phyloP scores from a whole-genome alignment of 2,329 filamentous ascomycete species.

The Herpotrichia juniperi region DNA sequence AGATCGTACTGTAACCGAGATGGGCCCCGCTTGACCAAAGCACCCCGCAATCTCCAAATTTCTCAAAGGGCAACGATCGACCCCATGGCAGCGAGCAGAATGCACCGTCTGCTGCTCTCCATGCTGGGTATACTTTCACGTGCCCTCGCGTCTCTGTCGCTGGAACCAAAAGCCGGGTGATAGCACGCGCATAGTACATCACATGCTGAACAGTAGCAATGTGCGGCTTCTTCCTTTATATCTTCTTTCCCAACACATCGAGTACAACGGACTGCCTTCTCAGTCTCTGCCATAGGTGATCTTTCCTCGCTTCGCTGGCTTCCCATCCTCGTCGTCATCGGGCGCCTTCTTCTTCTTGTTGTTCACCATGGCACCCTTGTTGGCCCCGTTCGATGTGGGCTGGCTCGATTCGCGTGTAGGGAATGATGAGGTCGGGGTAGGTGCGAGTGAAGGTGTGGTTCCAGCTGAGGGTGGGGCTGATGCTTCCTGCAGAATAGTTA shows the following conservation, averaged over 20 bases:
- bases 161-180: background rate
- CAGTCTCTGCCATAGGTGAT: constrained; percentile 57
- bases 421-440: constrained; percentile 55
- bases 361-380: constrained; percentile 41
- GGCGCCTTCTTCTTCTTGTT: constrained; percentile 53
- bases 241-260: background rate
- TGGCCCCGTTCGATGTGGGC: constrained; percentile 46
- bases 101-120: too few species aligned
- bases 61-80: too few species aligned
- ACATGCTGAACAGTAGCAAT: background rate
- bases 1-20: constrained; percentile 20
- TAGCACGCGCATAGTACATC: background rate
- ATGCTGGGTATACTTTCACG: background rate
- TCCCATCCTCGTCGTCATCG: constrained; percentile 54
- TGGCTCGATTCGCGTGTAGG: constrained; percentile 54
- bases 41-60: constrained; percentile 25
- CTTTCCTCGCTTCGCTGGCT: constrained; percentile 55
- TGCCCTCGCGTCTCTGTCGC: background rate
- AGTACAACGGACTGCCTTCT: constrained; percentile 11
- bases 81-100: too few species aligned
- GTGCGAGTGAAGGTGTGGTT: constrained; percentile 54
- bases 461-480: constrained; percentile 45
- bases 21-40: constrained; percentile 9
- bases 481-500: constrained; percentile 41
- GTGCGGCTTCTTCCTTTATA: background rate